These are phyloP conservation scores for Vicia villosa DNA, from an alignment of 306 rosid genomes.

Conservation along the genomic window DNA sequence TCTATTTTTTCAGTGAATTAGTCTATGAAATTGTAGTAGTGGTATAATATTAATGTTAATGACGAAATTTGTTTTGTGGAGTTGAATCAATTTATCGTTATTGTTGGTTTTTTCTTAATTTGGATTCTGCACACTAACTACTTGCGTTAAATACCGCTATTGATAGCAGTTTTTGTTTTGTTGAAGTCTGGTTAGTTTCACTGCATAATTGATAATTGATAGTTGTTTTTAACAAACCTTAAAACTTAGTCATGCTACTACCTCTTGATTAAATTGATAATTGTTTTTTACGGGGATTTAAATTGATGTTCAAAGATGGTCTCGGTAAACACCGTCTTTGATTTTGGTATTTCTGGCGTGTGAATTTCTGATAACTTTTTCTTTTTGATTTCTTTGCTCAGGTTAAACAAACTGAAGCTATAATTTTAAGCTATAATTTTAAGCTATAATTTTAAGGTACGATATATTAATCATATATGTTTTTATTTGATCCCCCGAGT, in stretches of 20 bases:
- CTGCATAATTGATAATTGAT: constrained; percentile 10
- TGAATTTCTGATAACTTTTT: too few relatives aligned
- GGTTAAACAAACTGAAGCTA: too few relatives aligned
- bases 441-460: too few relatives aligned
- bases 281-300: background rate
- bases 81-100: background rate
- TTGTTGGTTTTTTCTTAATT: background rate
- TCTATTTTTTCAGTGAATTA: background rate
- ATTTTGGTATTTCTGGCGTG: too few relatives aligned
- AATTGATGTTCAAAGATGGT: constrained; percentile 2
- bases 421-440: too few relatives aligned
- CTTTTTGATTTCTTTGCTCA: too few relatives aligned
- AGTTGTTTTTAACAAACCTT: background rate
- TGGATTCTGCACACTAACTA: background rate
- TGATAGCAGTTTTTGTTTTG: background rate
- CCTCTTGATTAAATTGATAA: background rate
- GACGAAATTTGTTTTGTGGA: background rate
- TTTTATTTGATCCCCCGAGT: too few relatives aligned
- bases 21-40: background rate
- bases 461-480: too few relatives aligned
- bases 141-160: too few relatives aligned
- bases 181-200: background rate
- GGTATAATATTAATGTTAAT: background rate
- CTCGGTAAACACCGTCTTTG: too few relatives aligned
- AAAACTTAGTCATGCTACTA: background rate